phyloP scores from a whole-genome alignment of 192 early-diverging fungal species.

The Entrophospora sp. region DNA sequence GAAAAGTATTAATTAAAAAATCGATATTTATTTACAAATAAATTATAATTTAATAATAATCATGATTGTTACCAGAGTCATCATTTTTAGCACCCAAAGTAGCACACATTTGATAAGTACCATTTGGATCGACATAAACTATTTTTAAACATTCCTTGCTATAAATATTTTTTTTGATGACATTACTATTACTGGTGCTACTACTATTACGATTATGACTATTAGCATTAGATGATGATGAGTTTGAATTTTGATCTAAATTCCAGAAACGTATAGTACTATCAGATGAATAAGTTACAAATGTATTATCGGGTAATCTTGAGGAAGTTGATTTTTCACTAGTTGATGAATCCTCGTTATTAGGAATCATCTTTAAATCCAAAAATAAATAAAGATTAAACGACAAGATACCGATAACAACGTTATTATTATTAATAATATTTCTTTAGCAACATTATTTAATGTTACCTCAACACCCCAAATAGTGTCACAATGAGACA shows the following conservation, averaged over 20 bases:
- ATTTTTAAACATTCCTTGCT: slow-evolving; percentile 21
- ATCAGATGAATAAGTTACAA: slow-evolving; percentile 67
- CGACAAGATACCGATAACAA: neutral
- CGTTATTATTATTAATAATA: neutral
- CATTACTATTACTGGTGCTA: neutral
- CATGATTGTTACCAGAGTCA: no score
- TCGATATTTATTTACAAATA: no score
- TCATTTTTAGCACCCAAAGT: slow-evolving; percentile 13
- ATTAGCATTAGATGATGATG: no score
- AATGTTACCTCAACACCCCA: slow-evolving; percentile 70
- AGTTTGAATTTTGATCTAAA: slow-evolving; percentile 39
- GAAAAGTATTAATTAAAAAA: no score
- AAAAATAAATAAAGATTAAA: neutral
- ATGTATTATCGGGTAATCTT: slow-evolving; percentile 46
- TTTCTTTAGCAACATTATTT: no score
- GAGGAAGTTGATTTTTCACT: neutral
- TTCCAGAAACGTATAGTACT: slow-evolving; percentile 77
- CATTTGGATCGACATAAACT: slow-evolving; percentile 25
- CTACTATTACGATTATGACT: no score
- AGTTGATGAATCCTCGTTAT: no score
- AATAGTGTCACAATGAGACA: slow-evolving; percentile 64
- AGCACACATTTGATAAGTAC: slow-evolving; percentile 23
- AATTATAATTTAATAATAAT: no score
- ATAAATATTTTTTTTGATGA: neutral
- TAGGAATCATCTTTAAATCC: slow-evolving; percentile 33